Percentiles rank a stretch among this genome's conserved stretches.
These are phyloP conservation scores for Fusarium guadeloupense DNA, from an alignment of 2,329 filamentous ascomycete genomes.

Conservation along the genomic window DNA sequence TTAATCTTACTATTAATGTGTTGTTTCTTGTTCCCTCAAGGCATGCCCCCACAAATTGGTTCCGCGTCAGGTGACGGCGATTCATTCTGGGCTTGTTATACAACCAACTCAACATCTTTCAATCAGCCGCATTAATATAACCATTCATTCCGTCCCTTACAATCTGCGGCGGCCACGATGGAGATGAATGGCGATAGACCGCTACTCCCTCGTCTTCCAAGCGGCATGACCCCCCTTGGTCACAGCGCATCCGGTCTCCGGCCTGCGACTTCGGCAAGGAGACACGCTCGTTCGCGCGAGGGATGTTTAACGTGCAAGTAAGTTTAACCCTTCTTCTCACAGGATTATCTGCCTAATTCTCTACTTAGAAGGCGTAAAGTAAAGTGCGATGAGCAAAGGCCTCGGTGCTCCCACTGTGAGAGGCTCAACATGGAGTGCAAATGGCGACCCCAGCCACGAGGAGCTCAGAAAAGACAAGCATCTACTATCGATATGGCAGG, in stretches of 20 bases:
- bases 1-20: too few species aligned
- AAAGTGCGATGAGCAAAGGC: constrained; percentile 60
- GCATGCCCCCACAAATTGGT: constrained; percentile 24
- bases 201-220: constrained; percentile 30
- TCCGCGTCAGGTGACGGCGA: constrained; percentile 25
- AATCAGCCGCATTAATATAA: background rate
- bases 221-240: constrained; percentile 14
- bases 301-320: constrained; percentile 58
- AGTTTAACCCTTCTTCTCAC: constrained; percentile 11
- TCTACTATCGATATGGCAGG: constrained; percentile 4
- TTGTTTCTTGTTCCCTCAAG: too few species aligned
- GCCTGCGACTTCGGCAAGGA: constrained; percentile 28
- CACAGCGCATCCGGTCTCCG: constrained; percentile 17
- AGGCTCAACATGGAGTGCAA: constrained; percentile 62
- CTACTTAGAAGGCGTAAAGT: constrained; percentile 56
- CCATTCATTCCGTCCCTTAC: background rate
- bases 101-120: too few species aligned
- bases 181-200: constrained; percentile 28
- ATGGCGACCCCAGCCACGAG: constrained; percentile 53
- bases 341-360: background rate
- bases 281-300: constrained; percentile 42
- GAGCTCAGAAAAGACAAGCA: constrained; percentile 31
- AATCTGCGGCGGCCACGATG: background rate
- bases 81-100: too few species aligned
- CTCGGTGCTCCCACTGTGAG: constrained; percentile 61